Conservation (phyloP, 2,329 filamentous ascomycete genomes). For the Colletotrichum sojae region DNA sequence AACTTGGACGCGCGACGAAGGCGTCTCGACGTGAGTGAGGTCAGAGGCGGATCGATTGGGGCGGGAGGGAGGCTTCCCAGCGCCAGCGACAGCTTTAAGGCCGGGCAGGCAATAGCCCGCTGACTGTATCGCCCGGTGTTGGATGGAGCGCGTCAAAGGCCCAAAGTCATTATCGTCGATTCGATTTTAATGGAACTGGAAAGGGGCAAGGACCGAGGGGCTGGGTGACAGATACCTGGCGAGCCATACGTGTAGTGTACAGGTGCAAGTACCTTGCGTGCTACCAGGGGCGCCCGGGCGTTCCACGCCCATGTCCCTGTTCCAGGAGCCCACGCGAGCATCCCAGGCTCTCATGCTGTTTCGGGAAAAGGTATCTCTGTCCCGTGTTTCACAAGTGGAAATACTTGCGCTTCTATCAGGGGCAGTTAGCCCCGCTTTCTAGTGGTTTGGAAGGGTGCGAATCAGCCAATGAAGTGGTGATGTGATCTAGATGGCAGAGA, state of each 20-base stretch:
- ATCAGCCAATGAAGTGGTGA: conserved; percentile 6
- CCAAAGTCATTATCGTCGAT: too few species aligned
- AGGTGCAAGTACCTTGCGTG: too few species aligned
- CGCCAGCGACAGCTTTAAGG: not conserved
- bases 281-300: conserved; percentile 1
- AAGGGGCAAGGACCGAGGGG: conserved; percentile 26
- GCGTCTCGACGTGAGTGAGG: conserved; percentile 6
- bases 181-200: not conserved
- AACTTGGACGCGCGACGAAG: not conserved
- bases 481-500: not conserved
- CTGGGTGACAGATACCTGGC: conserved; percentile 4
- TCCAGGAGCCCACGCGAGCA: conserved; percentile 27
- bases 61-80: not conserved
- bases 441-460: not conserved
- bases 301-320: not conserved
- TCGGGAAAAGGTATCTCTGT: not conserved
- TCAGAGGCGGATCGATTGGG: conserved; percentile 8
- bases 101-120: too few species aligned
- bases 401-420: conserved; percentile 18
- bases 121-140: too few species aligned
- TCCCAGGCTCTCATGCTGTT: conserved; percentile 12
- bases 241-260: too few species aligned
- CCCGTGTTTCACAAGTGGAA: not conserved
- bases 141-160: too few species aligned
- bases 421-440: not conserved